A percentile compares a stretch with the other conserved stretches of the same genome.
These are phyloP conservation scores for Arthrocladium fulminans DNA, from an alignment of 2,329 filamentous ascomycete species.

Conservation along the genomic window DNA sequence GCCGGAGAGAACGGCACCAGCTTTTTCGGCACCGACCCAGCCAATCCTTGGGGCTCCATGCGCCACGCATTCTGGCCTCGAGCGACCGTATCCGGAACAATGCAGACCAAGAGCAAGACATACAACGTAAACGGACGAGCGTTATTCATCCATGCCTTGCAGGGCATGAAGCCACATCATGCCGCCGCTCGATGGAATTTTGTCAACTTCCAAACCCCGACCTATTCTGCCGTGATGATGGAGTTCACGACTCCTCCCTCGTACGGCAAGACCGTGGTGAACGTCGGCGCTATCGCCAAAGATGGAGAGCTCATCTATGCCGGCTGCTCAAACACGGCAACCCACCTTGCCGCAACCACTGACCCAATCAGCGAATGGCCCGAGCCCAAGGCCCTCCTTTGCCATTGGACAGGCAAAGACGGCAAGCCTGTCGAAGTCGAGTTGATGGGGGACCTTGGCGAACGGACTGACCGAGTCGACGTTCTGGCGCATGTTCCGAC, in stretches of 20 bases:
- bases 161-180: constrained; percentile 99
- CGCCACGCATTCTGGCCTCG: constrained; percentile 91
- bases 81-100: constrained; percentile 69
- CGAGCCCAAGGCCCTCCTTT: constrained; percentile 67
- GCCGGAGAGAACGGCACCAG: constrained; percentile 76
- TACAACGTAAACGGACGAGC: constrained; percentile 74
- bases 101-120: constrained; percentile 71
- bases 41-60: constrained; percentile 85
- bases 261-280: constrained; percentile 77
- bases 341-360: constrained; percentile 59
- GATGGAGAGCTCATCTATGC: constrained; percentile 72
- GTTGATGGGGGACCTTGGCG: constrained; percentile 60
- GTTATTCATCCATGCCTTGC: constrained; percentile 74
- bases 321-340: constrained; percentile 54
- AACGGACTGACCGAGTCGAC: constrained; percentile 73
- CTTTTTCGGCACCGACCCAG: constrained; percentile 75
- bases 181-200: constrained; percentile 91
- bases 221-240: constrained; percentile 85
- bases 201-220: constrained; percentile 78
- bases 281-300: constrained; percentile 68
- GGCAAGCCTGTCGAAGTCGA: constrained; percentile 62
- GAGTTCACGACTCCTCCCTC: constrained; percentile 90
- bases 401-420: constrained; percentile 72
- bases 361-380: constrained; percentile 82
- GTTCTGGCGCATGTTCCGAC: constrained; percentile 94